A percentile compares a stretch with the other conserved stretches of the same genome.
Conservation (phyloP, 768 basidiomycete species). For the Kwoniella europaea region DNA sequence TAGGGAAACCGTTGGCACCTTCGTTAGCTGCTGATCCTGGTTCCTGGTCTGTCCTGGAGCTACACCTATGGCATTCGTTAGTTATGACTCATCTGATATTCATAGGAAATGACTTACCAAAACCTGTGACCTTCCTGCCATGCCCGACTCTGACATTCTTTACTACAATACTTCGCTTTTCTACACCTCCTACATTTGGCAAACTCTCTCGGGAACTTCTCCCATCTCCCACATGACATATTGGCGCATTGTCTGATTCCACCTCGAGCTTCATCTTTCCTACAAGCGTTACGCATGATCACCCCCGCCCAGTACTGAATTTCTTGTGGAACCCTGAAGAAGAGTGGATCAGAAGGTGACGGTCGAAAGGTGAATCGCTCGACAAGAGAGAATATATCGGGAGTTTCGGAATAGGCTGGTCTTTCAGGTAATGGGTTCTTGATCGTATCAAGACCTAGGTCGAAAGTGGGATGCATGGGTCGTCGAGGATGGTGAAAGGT, state of each 20-base stretch:
- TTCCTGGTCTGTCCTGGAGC: slow-evolving; percentile 33
- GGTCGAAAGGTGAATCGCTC: slow-evolving; percentile 96
- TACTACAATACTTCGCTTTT: slow-evolving; percentile 98
- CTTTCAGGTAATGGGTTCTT: slow-evolving; percentile 49
- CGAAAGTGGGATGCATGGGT: slow-evolving; percentile 56
- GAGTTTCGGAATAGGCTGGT: slow-evolving; percentile 54
- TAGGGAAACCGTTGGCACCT: slow-evolving; percentile 13
- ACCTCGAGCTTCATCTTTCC: slow-evolving; percentile 90
- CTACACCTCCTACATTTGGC: slow-evolving; percentile 94
- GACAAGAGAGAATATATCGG: slow-evolving; percentile 91
- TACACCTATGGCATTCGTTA: slow-evolving; percentile 34
- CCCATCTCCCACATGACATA: slow-evolving; percentile 97
- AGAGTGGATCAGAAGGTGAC: slow-evolving; percentile 75
- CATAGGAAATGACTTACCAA: slow-evolving; percentile 65
- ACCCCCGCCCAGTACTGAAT: slow-evolving; percentile 99
- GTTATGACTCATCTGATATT: not conserved
- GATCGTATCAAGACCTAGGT: slow-evolving; percentile 32
- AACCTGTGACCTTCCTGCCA: slow-evolving; percentile 97
- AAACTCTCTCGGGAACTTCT: slow-evolving; percentile 88
- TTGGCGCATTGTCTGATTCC: slow-evolving; percentile 98
- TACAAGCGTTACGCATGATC: slow-evolving; percentile 99
- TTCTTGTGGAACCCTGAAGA: slow-evolving; percentile 75
- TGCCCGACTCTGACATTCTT: slow-evolving; percentile 93
- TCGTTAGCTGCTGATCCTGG: slow-evolving; percentile 18
- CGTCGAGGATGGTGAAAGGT: slow-evolving; percentile 82